Evolutionary conservation across 805 yeast genomes (phyloP), one percentile per base, ranked within the genome.

Genomic region (Metschnikowia colocasiae): DNA sequence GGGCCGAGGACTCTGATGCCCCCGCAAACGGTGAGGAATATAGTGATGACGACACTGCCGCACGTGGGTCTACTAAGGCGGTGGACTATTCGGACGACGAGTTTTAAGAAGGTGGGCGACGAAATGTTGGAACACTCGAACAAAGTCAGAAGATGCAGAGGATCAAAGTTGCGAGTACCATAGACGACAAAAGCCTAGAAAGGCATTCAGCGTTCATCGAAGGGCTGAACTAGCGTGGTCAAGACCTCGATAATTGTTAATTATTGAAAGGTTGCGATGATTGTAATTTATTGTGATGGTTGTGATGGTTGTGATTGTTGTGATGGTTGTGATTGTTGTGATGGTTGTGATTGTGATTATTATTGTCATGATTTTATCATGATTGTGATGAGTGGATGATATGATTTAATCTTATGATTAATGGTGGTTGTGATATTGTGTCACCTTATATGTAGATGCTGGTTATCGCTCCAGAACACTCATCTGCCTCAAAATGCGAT

Each of bases 21-120:
- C 56, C 57, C 7, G 61, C 51, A 6, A 68, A 60, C 15, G 51
- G 35, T 6, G 46, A 62, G n/a, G 62, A 67, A 45, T 62, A 69
- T 45, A 74, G 67, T 41, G 73, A 67, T 40, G 73, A 67, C 29
- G 59, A 48, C 23, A 67, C 56, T 7, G 43, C 59, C 8, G 32
- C 46, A 10, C 43, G 43, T 40, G 43, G 43, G 9, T 40, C 43
- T 23, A 52, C 53, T 15, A 60, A 57, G 43, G 50, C 44, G 15
- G 52, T 55, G 40, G 60, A 55, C 3, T 68, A 62, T 31, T 60
- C 67, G 10, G 70, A 61, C 29, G 70, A 66, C 47, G 71, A 67
- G 12, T 57, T 60, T 43, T 60, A 49, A 27, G 15, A 18, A n/a
- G n/a, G n/a, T n/a, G n/a, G n/a, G n/a, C n/a, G n/a, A n/a, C n/a